Percentiles rank a stretch among this genome's conserved stretches.
Conservation (phyloP, 768 basidiomycete species). For the Dentipellis sp. region DNA sequence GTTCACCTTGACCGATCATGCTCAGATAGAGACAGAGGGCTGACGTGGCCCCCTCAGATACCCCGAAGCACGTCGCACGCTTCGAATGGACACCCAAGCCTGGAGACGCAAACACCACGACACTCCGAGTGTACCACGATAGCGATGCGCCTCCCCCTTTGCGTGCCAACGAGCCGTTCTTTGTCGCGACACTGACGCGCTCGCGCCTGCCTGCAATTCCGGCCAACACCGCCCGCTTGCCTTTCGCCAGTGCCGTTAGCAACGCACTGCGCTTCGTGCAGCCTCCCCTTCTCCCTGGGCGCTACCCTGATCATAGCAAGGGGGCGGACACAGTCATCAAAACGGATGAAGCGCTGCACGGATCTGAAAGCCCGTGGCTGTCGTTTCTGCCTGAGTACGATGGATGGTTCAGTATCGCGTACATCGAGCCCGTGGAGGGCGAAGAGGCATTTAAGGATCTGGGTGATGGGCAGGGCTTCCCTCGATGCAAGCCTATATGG, state of each 20-base stretch:
- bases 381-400: background rate
- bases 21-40: too few species aligned
- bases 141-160: background rate
- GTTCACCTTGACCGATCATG: background rate
- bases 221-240: background rate
- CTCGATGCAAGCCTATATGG: conserved; percentile 1
- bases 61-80: conserved; percentile 7
- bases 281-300: background rate
- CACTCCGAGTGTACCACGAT: conserved; percentile 1
- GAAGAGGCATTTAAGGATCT: background rate
- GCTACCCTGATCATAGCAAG: background rate
- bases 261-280: background rate
- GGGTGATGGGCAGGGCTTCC: conserved; percentile 9
- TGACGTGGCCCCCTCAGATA: conserved; percentile 1
- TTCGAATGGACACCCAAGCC: conserved; percentile 1
- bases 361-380: conserved; percentile 1
- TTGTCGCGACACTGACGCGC: conserved; percentile 5
- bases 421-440: background rate
- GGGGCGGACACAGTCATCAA: background rate
- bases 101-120: background rate
- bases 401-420: conserved; percentile 6
- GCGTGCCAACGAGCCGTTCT: conserved; percentile 5
- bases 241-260: background rate
- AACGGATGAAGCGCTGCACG: background rate
- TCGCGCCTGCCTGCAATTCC: conserved; percentile 7